These are phyloP conservation scores for Paraconiothyrium sp. DNA, from an alignment of 2,329 filamentous ascomycete genomes.

Conservation along the genomic window DNA sequence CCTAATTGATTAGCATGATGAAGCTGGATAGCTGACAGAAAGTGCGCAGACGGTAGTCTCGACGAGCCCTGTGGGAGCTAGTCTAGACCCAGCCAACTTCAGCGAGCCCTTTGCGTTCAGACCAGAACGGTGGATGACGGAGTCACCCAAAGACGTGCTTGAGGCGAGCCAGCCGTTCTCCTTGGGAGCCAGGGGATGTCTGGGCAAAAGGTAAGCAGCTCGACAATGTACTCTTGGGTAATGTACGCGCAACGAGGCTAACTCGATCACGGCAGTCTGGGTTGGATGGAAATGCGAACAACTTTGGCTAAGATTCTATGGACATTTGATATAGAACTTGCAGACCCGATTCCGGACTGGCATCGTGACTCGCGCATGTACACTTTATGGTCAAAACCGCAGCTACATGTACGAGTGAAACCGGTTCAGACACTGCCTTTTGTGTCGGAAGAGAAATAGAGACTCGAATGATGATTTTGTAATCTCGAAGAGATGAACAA, in stretches of 20 bases:
- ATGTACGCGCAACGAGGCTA: too few species aligned
- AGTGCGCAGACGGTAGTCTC: conserved; percentile 21
- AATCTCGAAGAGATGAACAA: too few species aligned
- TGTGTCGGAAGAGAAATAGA: too few species aligned
- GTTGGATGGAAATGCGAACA: conserved; percentile 41
- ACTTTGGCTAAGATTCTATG: conserved; percentile 51
- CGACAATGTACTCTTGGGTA: too few species aligned
- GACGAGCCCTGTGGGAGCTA: conserved; percentile 22
- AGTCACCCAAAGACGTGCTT: conserved; percentile 19
- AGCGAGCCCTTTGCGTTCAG: conserved; percentile 29
- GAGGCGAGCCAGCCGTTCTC: conserved; percentile 28
- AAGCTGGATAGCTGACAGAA: too few species aligned
- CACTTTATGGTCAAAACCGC: conserved; percentile 18
- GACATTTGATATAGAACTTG: conserved; percentile 48
- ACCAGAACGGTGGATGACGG: conserved; percentile 41
- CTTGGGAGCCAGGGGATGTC: conserved; percentile 29
- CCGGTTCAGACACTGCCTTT: too few species aligned
- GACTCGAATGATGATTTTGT: too few species aligned
- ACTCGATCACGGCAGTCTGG: conserved; percentile 19
- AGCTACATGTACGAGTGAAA: too few species aligned
- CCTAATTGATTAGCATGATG: too few species aligned
- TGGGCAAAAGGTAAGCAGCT: conserved; percentile 26
- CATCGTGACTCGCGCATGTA: conserved; percentile 13
- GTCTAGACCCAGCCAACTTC: conserved; percentile 29
- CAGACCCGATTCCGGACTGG: conserved; percentile 15